These are phyloP conservation scores for Pisolithus albus DNA, from an alignment of 768 basidiomycete species.

Conservation along the genomic window DNA sequence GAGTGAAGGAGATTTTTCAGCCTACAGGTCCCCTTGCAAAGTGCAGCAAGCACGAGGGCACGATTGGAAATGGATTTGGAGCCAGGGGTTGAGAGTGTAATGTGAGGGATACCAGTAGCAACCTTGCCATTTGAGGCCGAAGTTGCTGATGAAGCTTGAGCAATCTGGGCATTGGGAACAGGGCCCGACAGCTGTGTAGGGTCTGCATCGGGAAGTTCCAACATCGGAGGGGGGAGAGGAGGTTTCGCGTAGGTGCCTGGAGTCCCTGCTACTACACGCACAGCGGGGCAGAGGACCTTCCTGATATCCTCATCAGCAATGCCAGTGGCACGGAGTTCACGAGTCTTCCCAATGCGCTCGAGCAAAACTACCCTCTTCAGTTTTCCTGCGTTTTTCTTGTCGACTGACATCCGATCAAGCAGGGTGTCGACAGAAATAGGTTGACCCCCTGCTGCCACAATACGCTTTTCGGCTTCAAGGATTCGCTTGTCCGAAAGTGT, in stretches of 20 bases:
- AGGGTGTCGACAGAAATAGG: constrained; percentile 63
- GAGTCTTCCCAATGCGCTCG: constrained; percentile 83
- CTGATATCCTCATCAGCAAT: constrained; percentile 77
- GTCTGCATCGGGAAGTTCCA: constrained; percentile 12
- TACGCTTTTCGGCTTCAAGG: constrained; percentile 32
- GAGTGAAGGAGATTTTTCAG: constrained; percentile 90
- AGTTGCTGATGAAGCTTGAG: constrained; percentile 22
- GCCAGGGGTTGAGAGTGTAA: constrained; percentile 88
- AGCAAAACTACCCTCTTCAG: constrained; percentile 90
- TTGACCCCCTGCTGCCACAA: constrained; percentile 11
- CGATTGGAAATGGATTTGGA: constrained; percentile 97
- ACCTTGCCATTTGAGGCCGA: background rate
- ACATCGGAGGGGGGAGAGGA: constrained; percentile 41
- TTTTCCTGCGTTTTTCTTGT: constrained; percentile 96
- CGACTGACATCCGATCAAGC: constrained; percentile 89
- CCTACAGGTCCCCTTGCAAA: constrained; percentile 82
- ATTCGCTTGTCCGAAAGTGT: constrained; percentile 69
- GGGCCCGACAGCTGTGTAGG: constrained; percentile 15
- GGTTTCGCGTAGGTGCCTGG: constrained; percentile 35
- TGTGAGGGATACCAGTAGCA: constrained; percentile 15
- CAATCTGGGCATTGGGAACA: background rate
- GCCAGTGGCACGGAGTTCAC: constrained; percentile 85
- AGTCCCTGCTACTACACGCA: constrained; percentile 61
- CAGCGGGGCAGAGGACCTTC: constrained; percentile 76
- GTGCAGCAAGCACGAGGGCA: constrained; percentile 86